Percentiles rank a stretch among this genome's conserved stretches.
Evolutionary conservation across 768 basidiomycete genomes (phyloP).

Genomic region (Russula virescens): DNA sequence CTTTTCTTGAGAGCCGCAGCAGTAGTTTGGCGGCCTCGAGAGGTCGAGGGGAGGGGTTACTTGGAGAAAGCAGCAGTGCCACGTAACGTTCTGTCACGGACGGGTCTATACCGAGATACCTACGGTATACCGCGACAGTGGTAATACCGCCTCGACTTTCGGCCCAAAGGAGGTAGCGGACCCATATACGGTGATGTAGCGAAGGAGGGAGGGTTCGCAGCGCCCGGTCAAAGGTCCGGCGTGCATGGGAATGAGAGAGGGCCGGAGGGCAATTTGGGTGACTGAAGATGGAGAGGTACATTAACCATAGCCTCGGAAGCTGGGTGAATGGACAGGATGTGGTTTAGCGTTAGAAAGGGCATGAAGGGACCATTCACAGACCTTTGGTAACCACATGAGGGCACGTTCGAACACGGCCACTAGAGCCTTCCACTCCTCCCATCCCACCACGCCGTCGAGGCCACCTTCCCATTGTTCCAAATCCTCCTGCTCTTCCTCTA

Average conservation of each 20-base stretch:
- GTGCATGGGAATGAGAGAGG: conserved; percentile 84
- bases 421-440: conserved; percentile 91
- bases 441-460: conserved; percentile 85
- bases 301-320: conserved; percentile 92
- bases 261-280: conserved; percentile 85
- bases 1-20: conserved; percentile 76
- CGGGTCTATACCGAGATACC: conserved; percentile 81
- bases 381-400: conserved; percentile 90
- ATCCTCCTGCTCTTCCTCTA: conserved; percentile 79
- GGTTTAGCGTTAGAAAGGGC: background rate
- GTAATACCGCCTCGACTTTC: conserved; percentile 76
- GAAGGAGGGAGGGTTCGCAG: conserved; percentile 91
- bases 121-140: conserved; percentile 76
- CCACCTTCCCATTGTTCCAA: conserved; percentile 82
- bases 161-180: conserved; percentile 88
- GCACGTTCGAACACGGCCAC: conserved; percentile 88
- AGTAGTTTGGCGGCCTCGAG: conserved; percentile 92
- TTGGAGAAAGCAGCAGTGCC: conserved; percentile 53
- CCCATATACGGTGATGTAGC: conserved; percentile 88
- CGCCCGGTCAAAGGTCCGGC: conserved; percentile 91
- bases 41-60: conserved; percentile 62
- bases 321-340: conserved; percentile 30
- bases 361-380: conserved; percentile 35
- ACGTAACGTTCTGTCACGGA: conserved; percentile 77
- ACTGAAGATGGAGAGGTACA: conserved; percentile 85